phyloP scores from a whole-genome alignment of 2,329 filamentous ascomycete species.

The Stylonectria norvegica region DNA sequence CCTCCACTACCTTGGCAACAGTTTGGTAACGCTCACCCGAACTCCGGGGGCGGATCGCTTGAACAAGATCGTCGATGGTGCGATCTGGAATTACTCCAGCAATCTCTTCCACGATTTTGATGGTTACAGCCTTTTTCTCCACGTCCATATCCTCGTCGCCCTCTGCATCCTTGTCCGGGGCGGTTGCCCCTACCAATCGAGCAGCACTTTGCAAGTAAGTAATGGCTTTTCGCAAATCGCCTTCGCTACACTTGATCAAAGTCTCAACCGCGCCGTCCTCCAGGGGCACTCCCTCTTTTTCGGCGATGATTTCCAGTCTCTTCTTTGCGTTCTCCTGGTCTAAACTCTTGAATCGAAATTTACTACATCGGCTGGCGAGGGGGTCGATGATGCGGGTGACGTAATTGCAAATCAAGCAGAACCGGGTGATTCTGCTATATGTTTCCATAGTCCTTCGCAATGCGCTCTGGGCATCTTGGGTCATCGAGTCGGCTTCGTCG shows the following conservation, averaged over 20 bases:
- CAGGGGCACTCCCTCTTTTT: conserved; percentile 69
- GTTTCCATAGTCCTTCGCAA: conserved; percentile 96
- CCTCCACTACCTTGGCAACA: conserved; percentile 76
- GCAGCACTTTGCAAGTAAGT: conserved; percentile 96
- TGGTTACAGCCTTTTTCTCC: conserved; percentile 62
- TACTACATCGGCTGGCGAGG: conserved; percentile 86
- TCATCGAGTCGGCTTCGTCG: conserved; percentile 98
- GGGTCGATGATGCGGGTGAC: conserved; percentile 98
- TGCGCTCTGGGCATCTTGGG: conserved; percentile 92
- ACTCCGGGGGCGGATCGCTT: conserved; percentile 71
- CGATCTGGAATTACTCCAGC: conserved; percentile 83
- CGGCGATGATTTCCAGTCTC: conserved; percentile 78
- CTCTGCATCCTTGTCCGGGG: conserved; percentile 45
- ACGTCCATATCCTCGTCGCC: conserved; percentile 61
- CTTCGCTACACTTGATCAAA: conserved; percentile 83
- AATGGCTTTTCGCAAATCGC: conserved; percentile 92
- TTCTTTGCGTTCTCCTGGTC: conserved; percentile 80
- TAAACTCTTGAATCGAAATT: conserved; percentile 96
- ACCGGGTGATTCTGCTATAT: conserved; percentile 92
- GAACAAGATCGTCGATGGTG: conserved; percentile 67
- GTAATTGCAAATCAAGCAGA: conserved; percentile 98
- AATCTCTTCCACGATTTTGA: conserved; percentile 86
- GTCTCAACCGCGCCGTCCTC: conserved; percentile 79
- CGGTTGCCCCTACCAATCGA: conserved; percentile 70
- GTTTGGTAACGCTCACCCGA: conserved; percentile 64